Percentiles rank a stretch among this genome's conserved stretches.
Evolutionary conservation across 2,329 filamentous ascomycete genomes (phyloP).

Genomic region (Ophiosphaerella herpotricha): DNA sequence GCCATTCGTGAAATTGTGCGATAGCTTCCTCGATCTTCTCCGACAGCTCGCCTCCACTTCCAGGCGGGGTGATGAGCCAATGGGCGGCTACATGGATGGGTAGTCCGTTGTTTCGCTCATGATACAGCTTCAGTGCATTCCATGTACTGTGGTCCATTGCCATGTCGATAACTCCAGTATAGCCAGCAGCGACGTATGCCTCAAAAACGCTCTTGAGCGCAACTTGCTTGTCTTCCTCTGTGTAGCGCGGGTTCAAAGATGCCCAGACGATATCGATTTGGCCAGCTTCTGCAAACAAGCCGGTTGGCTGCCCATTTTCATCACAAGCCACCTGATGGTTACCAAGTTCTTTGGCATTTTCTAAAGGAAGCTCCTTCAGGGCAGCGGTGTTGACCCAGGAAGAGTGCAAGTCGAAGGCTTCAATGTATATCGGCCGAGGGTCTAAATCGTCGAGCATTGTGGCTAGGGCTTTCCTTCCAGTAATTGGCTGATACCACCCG

Average conservation of each 20-base stretch:
- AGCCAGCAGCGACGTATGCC: constrained; percentile 54
- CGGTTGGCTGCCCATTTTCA: constrained; percentile 9
- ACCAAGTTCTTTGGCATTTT: constrained; percentile 32
- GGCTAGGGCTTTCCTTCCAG: constrained; percentile 52
- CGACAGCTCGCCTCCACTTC: constrained; percentile 46
- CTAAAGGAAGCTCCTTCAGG: constrained; percentile 52
- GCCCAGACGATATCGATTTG: constrained; percentile 50
- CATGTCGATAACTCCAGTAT: constrained; percentile 60
- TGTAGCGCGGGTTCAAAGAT: constrained; percentile 51
- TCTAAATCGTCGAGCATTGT: constrained; percentile 56
- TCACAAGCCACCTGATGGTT: constrained; percentile 10
- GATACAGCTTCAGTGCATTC: constrained; percentile 39
- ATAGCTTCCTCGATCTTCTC: constrained; percentile 54
- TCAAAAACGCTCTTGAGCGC: constrained; percentile 52
- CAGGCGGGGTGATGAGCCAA: constrained; percentile 55
- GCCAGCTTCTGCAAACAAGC: constrained; percentile 13
- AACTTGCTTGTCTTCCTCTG: constrained; percentile 51
- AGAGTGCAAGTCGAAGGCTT: constrained; percentile 58
- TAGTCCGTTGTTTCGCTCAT: constrained; percentile 22
- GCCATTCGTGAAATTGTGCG: constrained; percentile 49
- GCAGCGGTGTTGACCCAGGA: constrained; percentile 58
- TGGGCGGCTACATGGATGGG: constrained; percentile 56
- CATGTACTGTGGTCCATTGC: constrained; percentile 36
- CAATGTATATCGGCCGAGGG: constrained; percentile 56
- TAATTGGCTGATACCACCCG: constrained; percentile 54